Conservation (phyloP, 176 grass and related monocot species). For the Pharus latifolius region DNA sequence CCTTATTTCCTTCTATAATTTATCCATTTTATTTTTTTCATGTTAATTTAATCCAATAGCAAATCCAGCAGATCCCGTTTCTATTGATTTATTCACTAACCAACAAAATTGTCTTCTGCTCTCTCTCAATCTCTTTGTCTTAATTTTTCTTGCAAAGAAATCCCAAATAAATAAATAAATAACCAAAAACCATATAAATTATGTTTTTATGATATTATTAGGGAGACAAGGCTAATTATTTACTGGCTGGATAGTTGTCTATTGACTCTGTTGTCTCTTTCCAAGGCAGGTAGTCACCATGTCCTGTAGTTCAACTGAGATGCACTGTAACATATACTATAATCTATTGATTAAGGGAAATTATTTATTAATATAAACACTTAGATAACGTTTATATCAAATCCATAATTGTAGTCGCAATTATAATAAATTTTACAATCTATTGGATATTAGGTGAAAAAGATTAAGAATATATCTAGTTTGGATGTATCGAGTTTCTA, state of each 20-base stretch:
- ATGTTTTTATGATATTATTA: not conserved
- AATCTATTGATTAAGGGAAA: not conserved
- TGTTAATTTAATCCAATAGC: not conserved
- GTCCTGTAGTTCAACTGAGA: slow-evolving; percentile 1
- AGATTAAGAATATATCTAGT: no score
- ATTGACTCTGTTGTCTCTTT: not conserved
- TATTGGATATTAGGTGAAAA: no score
- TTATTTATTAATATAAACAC: not conserved
- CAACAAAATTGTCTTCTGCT: slow-evolving; percentile 8
- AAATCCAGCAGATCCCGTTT: slow-evolving; percentile 2
- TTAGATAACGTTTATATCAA: no score
- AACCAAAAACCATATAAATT: not conserved
- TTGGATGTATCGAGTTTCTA: no score
- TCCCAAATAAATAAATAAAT: not conserved
- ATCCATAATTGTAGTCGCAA: no score
- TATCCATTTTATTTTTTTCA: not conserved
- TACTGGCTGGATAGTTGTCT: not conserved
- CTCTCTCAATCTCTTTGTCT: not conserved
- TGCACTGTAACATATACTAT: not conserved
- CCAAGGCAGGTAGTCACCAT: not conserved
- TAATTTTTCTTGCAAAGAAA: not conserved
- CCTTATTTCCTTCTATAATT: not conserved
- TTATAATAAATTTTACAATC: no score
- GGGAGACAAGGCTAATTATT: slow-evolving; percentile 3
- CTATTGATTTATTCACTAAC: slow-evolving; percentile 9